Conservation (phyloP, 2,329 filamentous ascomycete species). For the Xylaria sp. region DNA sequence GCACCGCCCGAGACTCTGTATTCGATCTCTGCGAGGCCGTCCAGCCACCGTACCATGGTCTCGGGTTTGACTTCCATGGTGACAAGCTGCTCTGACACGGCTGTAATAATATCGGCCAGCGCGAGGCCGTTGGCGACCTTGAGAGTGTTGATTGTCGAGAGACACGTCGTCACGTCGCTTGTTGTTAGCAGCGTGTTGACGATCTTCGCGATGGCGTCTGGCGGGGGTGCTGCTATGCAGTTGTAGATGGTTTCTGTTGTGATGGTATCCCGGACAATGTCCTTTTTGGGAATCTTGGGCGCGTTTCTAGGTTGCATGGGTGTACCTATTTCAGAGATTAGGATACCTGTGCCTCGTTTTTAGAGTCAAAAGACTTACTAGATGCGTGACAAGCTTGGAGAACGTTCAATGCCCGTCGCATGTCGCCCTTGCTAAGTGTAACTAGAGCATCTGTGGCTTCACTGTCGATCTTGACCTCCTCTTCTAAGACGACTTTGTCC, state of each 20-base stretch:
- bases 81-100: constrained; percentile 80
- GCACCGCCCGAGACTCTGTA: constrained; percentile 88
- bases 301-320: constrained; percentile 67
- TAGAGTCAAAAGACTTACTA: constrained; percentile 63
- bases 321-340: constrained; percentile 56
- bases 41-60: constrained; percentile 89
- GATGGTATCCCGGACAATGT: constrained; percentile 74
- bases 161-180: constrained; percentile 85
- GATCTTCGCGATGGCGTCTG: constrained; percentile 84
- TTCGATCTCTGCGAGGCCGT: constrained; percentile 90
- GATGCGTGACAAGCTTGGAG: constrained; percentile 96
- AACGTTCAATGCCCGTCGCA: constrained; percentile 93
- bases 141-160: constrained; percentile 85
- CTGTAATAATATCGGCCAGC: constrained; percentile 89
- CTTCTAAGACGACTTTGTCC: constrained; percentile 86
- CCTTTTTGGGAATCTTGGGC: constrained; percentile 64
- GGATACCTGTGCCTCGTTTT: background rate
- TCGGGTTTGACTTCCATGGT: constrained; percentile 84
- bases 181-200: constrained; percentile 82
- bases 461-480: constrained; percentile 79
- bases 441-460: constrained; percentile 86
- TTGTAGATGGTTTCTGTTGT: constrained; percentile 97
- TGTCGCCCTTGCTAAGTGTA: constrained; percentile 89
- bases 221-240: constrained; percentile 94
- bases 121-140: constrained; percentile 87